These are phyloP conservation scores for Pseudogymnoascus sp. DNA, from an alignment of 2,329 filamentous ascomycete species.

Conservation along the genomic window DNA sequence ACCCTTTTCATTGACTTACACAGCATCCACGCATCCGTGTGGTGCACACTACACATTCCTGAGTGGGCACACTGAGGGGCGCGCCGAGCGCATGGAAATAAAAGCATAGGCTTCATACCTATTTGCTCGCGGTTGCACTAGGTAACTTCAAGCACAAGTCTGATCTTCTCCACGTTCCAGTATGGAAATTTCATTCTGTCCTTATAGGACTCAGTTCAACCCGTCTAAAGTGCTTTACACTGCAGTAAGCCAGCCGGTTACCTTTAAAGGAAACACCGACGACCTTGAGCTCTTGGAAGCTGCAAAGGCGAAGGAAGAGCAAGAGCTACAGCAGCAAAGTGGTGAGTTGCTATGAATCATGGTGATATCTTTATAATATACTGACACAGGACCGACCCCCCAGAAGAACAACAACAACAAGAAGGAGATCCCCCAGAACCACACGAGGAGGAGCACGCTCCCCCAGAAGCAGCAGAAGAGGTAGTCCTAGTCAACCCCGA, in stretches of 20 bases:
- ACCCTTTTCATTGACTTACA: constrained; percentile 1
- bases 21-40: constrained; percentile 3
- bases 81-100: not conserved
- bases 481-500: not conserved
- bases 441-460: not conserved
- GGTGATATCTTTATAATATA: not conserved
- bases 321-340: not conserved
- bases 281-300: not conserved
- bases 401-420: constrained; percentile 12
- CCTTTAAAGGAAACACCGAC: constrained; percentile 16
- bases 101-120: not conserved
- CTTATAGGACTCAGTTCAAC: constrained; percentile 20
- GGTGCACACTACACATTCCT: not conserved
- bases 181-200: constrained; percentile 26
- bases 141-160: constrained; percentile 7
- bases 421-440: constrained; percentile 10
- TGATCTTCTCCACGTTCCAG: constrained; percentile 14
- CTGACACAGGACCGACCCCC: not conserved
- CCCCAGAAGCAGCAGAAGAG: not conserved
- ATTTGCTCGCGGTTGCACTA: not conserved
- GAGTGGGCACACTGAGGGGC: not conserved
- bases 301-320: not conserved
- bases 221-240: constrained; percentile 6
- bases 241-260: constrained; percentile 15
- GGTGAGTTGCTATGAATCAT: not conserved